Percentiles rank a stretch among this genome's conserved stretches.
phyloP scores from a whole-genome alignment of 2,329 filamentous ascomycete genomes.

The Phoma sp. region DNA sequence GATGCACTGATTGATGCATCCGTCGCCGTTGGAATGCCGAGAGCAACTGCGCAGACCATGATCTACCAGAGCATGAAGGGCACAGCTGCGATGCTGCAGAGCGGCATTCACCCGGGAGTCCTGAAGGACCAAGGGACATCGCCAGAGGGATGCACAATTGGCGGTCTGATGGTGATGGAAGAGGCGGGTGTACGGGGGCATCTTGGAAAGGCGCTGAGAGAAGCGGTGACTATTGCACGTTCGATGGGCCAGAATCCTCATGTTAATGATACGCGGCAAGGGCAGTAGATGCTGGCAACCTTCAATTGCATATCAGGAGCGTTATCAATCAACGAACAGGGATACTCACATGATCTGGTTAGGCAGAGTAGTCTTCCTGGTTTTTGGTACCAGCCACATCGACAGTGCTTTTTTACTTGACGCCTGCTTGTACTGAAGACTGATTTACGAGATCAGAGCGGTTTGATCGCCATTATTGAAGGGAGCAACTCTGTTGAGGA shows the following conservation, averaged over 20 bases:
- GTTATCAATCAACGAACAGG: too few species aligned
- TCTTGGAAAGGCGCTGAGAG: conserved; percentile 50
- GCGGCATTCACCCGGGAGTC: conserved; percentile 35
- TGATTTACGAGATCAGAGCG: too few species aligned
- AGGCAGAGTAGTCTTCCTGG: too few species aligned
- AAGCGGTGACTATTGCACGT: conserved; percentile 56
- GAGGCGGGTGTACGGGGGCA: conserved; percentile 37
- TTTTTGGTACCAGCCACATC: too few species aligned
- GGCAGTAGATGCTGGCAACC: background rate
- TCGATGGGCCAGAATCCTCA: conserved; percentile 50
- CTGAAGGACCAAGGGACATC: conserved; percentile 41
- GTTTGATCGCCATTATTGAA: too few species aligned
- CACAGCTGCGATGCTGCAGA: conserved; percentile 38
- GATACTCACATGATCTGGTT: too few species aligned
- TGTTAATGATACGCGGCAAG: conserved; percentile 51
- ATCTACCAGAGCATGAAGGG: conserved; percentile 44
- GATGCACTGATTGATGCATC: conserved; percentile 42
- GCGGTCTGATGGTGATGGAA: conserved; percentile 43
- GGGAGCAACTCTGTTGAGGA: too few species aligned
- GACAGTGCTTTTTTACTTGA: too few species aligned
- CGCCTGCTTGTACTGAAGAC: too few species aligned
- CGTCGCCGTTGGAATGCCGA: conserved; percentile 37
- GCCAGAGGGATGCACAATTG: conserved; percentile 44
- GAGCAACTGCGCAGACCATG: conserved; percentile 33
- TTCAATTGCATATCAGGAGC: too few species aligned